Base-by-base conservation (phyloP, 2,329 filamentous ascomycete genomes). In the Apiospora aurea region DNA sequence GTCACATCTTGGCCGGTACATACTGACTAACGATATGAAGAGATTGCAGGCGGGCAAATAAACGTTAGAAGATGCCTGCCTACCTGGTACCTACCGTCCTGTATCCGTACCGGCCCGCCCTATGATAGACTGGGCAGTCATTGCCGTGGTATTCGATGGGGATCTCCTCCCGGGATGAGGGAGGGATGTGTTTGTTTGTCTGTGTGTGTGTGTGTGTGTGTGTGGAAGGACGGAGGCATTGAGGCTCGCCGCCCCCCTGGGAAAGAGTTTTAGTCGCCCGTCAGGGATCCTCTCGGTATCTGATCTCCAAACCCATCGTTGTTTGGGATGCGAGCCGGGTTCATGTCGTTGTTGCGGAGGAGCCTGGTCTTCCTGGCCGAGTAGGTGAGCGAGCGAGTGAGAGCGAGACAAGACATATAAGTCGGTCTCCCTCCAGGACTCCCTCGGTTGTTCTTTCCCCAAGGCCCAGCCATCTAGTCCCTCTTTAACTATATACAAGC, bases 11-110 rank as follows among this genome's bases (percentile, higher is more conserved):
- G 29, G 26, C 26, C 26, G 34, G 34, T 61, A 29, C 53, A 29
- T 61, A 61, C 53, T 61, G 53, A 61, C 53, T 61, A 61, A 64
- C 57, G 16, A 41, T 41, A 10, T n/a, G 57, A 64, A 64, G 57
- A 64, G 21, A 64, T 64, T 64, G 57, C 57, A 64, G 29, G 29
- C 57, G 13, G 21, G 46, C n/a, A 41, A 3, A 64, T 6, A 18
- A 49, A n/a, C 18, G 18, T 64, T 41, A n/a, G 34, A 64, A 8
- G 18, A 41, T 64, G 51, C 51, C n/a, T 38, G 14, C 21, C 21
- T 38, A 61, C 18, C 18, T 8, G 16, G 47, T 51, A 21, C 47
- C 14, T 34, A 29, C 16, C 6, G 51, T 34, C 14, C 49, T 13
- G 11, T 24, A 7, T 51, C 21, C 11, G 49, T 51, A 51, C 49